Conservation (phyloP, 2,329 filamentous ascomycete species). For the Neonectria faginata region DNA sequence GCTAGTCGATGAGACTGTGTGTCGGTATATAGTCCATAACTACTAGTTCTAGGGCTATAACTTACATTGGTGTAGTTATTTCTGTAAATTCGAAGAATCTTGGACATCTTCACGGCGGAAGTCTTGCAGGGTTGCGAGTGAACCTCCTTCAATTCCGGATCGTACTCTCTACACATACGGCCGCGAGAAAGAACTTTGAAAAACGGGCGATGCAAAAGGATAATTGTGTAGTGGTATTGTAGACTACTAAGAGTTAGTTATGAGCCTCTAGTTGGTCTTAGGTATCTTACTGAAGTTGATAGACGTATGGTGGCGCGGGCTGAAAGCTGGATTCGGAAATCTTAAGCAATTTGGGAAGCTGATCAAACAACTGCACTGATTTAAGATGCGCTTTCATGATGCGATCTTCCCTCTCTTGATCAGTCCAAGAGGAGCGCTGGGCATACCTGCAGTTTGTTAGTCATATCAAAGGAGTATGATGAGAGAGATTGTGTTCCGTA, state of each 20-base stretch:
- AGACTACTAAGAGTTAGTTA: conserved; percentile 11
- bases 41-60: too few species aligned
- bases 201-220: conserved; percentile 18
- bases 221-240: conserved; percentile 17
- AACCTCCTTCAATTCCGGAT: conserved; percentile 31
- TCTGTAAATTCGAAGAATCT: conserved; percentile 32
- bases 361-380: conserved; percentile 16
- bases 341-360: conserved; percentile 18
- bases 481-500: not conserved
- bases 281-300: conserved; percentile 16
- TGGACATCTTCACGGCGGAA: conserved; percentile 29
- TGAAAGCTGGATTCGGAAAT: conserved; percentile 23
- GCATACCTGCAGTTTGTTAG: conserved; percentile 11
- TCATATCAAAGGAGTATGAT: too few species aligned
- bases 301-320: conserved; percentile 19
- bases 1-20: conserved; percentile 3
- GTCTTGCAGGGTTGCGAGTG: conserved; percentile 31
- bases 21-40: too few species aligned
- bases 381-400: conserved; percentile 18
- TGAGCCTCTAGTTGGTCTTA: not conserved
- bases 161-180: conserved; percentile 21
- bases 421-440: conserved; percentile 13
- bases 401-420: conserved; percentile 16
- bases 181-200: conserved; percentile 14
- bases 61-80: conserved; percentile 30